Base-by-base conservation (phyloP, 2,329 filamentous ascomycete genomes). In the Fusarium pseudocircinatum region DNA sequence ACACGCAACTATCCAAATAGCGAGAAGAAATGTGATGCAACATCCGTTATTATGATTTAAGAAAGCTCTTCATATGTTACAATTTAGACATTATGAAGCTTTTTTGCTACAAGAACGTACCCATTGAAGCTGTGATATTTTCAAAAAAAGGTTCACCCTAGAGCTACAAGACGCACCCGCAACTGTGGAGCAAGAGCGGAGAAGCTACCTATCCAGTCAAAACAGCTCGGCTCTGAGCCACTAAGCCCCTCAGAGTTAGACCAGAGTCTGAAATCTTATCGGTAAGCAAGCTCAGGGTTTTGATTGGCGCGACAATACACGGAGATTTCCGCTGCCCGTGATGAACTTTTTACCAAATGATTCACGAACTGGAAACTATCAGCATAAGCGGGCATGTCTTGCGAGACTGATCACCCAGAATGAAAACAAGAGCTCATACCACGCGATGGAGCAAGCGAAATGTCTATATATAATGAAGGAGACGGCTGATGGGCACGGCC, bases 171-270 rank as follows among this genome's bases (percentile, higher is more conserved):
- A 18, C 11, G 11, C 12, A 50, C 15, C 2, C 11, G 32, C 8
- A 32, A 9, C 22, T 32, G 22, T 26, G n/a, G 30, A 26, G 47
- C n/a, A 24, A 7, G 7, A 7, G 10, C 14, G 28, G 20, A n/a
- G 15, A 28, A 28, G 26, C 26, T 28, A 28, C 26, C 26, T 28
- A 28, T 28, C 50, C 34, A 37, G 6, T 54, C 7, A 13, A 18
- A 39, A 28, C 11, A 37, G 8, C 20, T 28, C 4, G 5, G 2
- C 9, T 22, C 4, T 15, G 4, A 4, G 0, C 2, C 3, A 11
- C 18, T 7, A 26, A 22, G 3, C 44, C 26, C 0, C 4, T 16
- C 3, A 6, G 1, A 2, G n/a, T 12, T 52, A 52, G 49, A 20
- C 9, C 9, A 22, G 3, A 22, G 8, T 2, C 4, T 4, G 7